Base-by-base conservation (phyloP, 129 eudicot species). In the Lactuca sativa region DNA sequence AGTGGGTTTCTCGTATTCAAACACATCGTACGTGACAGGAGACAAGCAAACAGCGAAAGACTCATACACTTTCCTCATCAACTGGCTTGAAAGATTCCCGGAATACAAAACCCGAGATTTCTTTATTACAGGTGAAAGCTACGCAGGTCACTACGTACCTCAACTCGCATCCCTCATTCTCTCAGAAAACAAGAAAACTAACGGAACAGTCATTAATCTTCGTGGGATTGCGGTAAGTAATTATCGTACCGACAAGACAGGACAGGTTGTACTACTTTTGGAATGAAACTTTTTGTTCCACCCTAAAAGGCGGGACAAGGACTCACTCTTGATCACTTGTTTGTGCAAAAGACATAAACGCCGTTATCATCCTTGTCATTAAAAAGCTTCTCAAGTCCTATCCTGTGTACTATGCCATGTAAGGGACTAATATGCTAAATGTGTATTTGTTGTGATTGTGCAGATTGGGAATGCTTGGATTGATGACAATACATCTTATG, bases 1-100 rank as follows among this genome's bases (percentile, higher is more conserved):
- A 48, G 85, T 83, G 47, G 88, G 88, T 10, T 83, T 78, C 70
- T 83, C 84, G 4, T 83, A 83, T 71, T 80, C 84, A 57, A 83
- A 80, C 61, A 80, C 67, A 67, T 30, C 82, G 10, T 83, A 79
- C 49, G 21, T 67, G 1, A 83, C 76, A 11, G 84, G 84, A 8
- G 84, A 83, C 56, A 83, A 25, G 30, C 30, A 25, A 25, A 25
- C 30, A 25, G 30, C 30, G 1, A 25, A 25, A 25, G 30, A 25
- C 73, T 73, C 88, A 3, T 83, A 83, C 13, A 72, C 77, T 14
- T 83, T 83, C 59, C 74, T 83, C n/a, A 4, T 76, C 3, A 80
- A 83, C 64, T 83, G 84, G 88, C 56, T 83, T 0, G 77, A 83
- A 36, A 83, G 88, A 54, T 83, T 83, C 56, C 84, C 84, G 3